Evolutionary conservation across 78 protist genomes (phyloP), one percentile per base, ranked within the genome.

Genomic region (Dictyostelium brefeldianum): DNA sequence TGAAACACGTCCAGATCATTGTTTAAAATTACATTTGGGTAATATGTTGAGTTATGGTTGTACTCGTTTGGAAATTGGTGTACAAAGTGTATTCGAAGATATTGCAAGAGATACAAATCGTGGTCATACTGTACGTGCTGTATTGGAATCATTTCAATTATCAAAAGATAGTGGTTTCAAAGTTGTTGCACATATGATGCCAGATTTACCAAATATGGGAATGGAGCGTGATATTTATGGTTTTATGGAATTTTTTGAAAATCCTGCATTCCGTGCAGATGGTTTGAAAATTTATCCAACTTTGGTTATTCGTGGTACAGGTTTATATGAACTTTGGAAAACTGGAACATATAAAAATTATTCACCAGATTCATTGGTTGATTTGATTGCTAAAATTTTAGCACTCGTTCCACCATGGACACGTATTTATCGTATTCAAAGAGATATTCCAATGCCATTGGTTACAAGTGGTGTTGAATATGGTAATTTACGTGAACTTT

Each of bases 1-100:
- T 41, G 99, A 98, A 62, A 98, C 99, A 12, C 84, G 99, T 11
- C 99, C 99, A n/a, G 99, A 98, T 83, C 98, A 97, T 93, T 98
- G 99, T 92, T 82, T 94, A 27, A 91, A 85, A 36, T 89, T 90
- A 5, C 99, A 98, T 84, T 53, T 97, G 48, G 29, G 83, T 25
- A 84, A 95, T 50, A 81, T 95, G 97, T 50, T 95, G 27, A 50
- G 15, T 27, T 98, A 98, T 83, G 99, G 99, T 48, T 98, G 99
- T 87, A 97, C 98, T 0, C 87, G 99, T 31, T 96, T 98, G 11
- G 99, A 99, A 78, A 89, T 98, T 29, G 99, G 99, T 47, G 97
- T 99, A 27, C 99, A 99, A 89, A 57, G 83, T 12, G 97, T 98
- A 15, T 98, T 91, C 75, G 98, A 97, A 41, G 99, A 98, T 81